Conservation (phyloP, 331 rosid species). For the Prunus yedoensis region DNA sequence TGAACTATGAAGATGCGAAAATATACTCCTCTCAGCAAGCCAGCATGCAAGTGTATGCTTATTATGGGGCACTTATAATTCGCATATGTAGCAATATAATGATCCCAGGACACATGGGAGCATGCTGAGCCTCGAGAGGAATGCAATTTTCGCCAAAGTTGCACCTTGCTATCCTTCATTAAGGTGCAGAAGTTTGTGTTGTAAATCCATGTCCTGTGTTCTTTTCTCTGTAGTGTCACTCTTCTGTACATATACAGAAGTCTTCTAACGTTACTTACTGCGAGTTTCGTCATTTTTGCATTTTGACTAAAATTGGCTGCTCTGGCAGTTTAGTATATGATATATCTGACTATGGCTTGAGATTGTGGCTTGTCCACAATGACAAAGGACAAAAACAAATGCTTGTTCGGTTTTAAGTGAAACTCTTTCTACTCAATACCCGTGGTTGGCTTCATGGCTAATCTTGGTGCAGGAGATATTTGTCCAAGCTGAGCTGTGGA, state of each 20-base stretch:
- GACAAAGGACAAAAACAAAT: neutral
- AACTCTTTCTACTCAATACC: neutral
- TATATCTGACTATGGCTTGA: neutral
- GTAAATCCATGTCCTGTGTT: neutral
- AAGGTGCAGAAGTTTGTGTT: neutral
- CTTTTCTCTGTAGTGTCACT: neutral
- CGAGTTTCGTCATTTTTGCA: neutral
- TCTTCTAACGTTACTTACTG: neutral
- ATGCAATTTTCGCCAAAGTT: neutral
- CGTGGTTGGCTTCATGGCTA: neutral
- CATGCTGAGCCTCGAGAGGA: neutral
- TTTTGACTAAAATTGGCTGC: neutral
- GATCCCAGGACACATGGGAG: neutral
- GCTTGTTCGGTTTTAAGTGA: neutral
- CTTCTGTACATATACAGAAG: neutral
- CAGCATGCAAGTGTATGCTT: neutral
- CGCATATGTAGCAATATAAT: neutral
- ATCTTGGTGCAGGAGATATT: too few relatives aligned
- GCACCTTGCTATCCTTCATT: neutral
- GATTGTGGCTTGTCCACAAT: neutral
- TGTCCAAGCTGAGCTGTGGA: too few relatives aligned
- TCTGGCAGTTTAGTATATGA: neutral
- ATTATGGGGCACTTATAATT: neutral
- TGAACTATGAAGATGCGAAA: conserved; percentile 1
- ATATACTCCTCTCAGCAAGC: neutral